phyloP scores from a whole-genome alignment of 306 rosid genomes.

The Quercus parvula region DNA sequence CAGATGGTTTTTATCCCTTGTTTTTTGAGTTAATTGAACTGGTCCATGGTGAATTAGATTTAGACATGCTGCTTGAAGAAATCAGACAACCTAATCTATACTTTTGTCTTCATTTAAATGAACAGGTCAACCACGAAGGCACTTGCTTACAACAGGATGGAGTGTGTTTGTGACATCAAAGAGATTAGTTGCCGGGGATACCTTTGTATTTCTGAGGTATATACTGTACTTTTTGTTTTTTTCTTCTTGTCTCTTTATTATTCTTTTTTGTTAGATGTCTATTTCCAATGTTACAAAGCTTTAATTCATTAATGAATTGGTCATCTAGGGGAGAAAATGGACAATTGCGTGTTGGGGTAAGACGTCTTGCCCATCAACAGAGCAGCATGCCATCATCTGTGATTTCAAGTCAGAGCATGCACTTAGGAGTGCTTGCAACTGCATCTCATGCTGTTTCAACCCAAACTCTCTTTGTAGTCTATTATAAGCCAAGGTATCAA shows the following conservation, averaged over 20 bases:
- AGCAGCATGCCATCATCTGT: constrained; percentile 90
- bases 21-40: neutral
- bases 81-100: neutral
- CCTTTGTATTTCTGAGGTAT: constrained; percentile 86
- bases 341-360: constrained; percentile 84
- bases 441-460: constrained; percentile 93
- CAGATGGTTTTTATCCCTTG: neutral
- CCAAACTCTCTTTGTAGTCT: constrained; percentile 71
- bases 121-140: constrained; percentile 95
- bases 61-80: neutral
- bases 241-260: neutral
- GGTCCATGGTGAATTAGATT: neutral
- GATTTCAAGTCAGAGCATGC: constrained; percentile 95
- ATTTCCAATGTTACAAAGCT: constrained; percentile 6
- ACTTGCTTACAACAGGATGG: constrained; percentile 98
- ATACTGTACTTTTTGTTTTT: neutral
- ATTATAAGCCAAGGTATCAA: constrained; percentile 83
- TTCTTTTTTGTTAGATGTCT: neutral
- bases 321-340: constrained; percentile 64
- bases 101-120: constrained; percentile 11
- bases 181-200: constrained; percentile 86
- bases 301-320: constrained; percentile 22
- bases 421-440: constrained; percentile 93
- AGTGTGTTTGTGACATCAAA: constrained; percentile 95
- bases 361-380: constrained; percentile 78